Evolutionary conservation across 2,329 filamentous ascomycete genomes (phyloP), one percentile per base, ranked within the genome.

Genomic region (Fusarium circinatum): DNA sequence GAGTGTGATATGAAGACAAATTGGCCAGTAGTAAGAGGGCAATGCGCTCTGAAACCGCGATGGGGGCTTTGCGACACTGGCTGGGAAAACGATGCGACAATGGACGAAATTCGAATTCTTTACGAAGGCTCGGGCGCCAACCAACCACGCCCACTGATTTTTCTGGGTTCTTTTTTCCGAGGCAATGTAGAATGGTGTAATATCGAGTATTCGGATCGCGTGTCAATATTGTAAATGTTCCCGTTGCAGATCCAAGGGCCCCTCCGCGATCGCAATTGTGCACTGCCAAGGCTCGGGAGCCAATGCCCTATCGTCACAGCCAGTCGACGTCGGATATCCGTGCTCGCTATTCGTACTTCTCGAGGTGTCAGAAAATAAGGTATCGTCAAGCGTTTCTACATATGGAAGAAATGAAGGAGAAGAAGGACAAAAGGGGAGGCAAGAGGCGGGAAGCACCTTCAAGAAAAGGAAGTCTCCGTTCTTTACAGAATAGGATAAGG

Each of bases 271-370:
- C 67, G 75, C 75, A 76, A 75, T 62, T 62, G 55, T 51, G 66
- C 55, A 61, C 51, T 73, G 75, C 75, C 72, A 75, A 76, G 75
- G 74, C 71, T 74, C 72, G 72, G 72, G 74, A 75, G 72, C 72
- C 70, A 74, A 70, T 57, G 60, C 65, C 63, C 72, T 62, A 48
- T 56, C 49, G 58, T 58, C 55, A 55, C 64, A 56, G 47, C 41
- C 65, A 48, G n/a, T 59, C 55, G 56, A 56, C 28, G 62, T 64
- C 38, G 64, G 44, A 54, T 68, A 60, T 62, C 67, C 52, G 67
- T 74, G 68, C 67, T 74, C 51, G 57, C 30, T 54, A n/a, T 28
- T 58, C 28, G 41, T 30, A 41, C 30, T 51, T 38, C 34, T 61
- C 44, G 49, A 38, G 34, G 41, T 42, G 47, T 36, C 34, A 49